These are phyloP conservation scores for Trypanosoma rangeli DNA, from an alignment of 208 protist genomes.

Conservation along the genomic window DNA sequence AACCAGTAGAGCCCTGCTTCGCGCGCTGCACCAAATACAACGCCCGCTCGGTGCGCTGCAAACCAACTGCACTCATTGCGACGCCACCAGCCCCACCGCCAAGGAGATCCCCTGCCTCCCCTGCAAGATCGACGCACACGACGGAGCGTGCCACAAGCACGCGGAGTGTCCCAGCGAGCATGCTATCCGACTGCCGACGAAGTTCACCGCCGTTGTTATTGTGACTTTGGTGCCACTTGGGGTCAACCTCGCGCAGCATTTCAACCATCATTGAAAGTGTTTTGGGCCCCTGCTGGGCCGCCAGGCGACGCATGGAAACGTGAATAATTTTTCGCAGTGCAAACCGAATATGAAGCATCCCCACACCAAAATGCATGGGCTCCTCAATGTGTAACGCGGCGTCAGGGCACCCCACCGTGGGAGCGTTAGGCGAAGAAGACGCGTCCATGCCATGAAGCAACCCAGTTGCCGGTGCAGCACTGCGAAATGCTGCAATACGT, in stretches of 20 bases:
- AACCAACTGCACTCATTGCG: constrained; percentile 23
- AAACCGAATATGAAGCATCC: constrained; percentile 79
- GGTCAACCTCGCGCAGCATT: constrained; percentile 49
- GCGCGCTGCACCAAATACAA: constrained; percentile 31
- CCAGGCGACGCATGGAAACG: constrained; percentile 64
- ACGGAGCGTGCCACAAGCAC: constrained; percentile 63
- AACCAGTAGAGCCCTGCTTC: constrained; percentile 5
- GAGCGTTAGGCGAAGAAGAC: background rate
- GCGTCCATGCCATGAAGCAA: background rate
- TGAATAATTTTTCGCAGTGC: constrained; percentile 86
- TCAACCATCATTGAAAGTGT: constrained; percentile 64
- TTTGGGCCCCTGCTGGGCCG: constrained; percentile 50
- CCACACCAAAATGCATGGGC: constrained; percentile 74
- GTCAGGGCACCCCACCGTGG: constrained; percentile 34
- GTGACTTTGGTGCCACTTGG: constrained; percentile 25
- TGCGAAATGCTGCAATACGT: constrained; percentile 49
- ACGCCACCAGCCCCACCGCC: constrained; percentile 37
- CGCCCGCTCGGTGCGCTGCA: constrained; percentile 39
- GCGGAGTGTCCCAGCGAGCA: constrained; percentile 71
- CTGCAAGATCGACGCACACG: constrained; percentile 51
- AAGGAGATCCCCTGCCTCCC: constrained; percentile 28
- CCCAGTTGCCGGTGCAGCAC: constrained; percentile 23
- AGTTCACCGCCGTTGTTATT: constrained; percentile 19
- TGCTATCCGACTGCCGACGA: constrained; percentile 37
- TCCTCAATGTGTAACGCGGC: constrained; percentile 70